A percentile compares a stretch with the other conserved stretches of the same genome.
Evolutionary conservation across 257 asterid genomes (phyloP).

Genomic region (Solanum virginianum): DNA sequence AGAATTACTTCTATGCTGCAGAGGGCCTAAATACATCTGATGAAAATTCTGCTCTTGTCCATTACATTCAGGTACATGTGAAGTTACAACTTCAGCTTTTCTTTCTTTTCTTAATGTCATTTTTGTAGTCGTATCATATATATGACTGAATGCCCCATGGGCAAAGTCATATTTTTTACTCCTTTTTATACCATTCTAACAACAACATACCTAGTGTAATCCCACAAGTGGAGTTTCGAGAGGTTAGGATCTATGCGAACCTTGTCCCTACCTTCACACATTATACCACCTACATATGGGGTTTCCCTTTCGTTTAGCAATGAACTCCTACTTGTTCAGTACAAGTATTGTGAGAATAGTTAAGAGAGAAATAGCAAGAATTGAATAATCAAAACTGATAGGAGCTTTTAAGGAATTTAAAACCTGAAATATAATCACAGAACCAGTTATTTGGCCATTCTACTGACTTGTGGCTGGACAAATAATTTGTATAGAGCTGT

Average conservation of each 20-base stretch:
- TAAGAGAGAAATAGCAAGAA: background rate
- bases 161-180: background rate
- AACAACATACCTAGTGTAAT: background rate
- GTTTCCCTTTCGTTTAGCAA: background rate
- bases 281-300: background rate
- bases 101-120: background rate
- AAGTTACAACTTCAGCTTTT: background rate
- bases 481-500: background rate
- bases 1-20: constrained; percentile 40
- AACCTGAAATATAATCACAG: background rate
- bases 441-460: background rate
- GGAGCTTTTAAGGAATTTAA: background rate
- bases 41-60: constrained; percentile 84
- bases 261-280: background rate
- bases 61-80: constrained; percentile 76
- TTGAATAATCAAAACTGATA: background rate
- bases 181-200: background rate
- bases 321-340: background rate
- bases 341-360: background rate
- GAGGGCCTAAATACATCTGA: constrained; percentile 88
- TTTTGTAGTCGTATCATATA: background rate
- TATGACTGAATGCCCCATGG: background rate
- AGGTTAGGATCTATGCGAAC: background rate
- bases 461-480: background rate
- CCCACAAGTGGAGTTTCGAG: background rate